Percentiles rank a stretch among this genome's conserved stretches.
These are phyloP conservation scores for Brassica hybrid DNA, from an alignment of 441 rosid species.

Conservation along the genomic window DNA sequence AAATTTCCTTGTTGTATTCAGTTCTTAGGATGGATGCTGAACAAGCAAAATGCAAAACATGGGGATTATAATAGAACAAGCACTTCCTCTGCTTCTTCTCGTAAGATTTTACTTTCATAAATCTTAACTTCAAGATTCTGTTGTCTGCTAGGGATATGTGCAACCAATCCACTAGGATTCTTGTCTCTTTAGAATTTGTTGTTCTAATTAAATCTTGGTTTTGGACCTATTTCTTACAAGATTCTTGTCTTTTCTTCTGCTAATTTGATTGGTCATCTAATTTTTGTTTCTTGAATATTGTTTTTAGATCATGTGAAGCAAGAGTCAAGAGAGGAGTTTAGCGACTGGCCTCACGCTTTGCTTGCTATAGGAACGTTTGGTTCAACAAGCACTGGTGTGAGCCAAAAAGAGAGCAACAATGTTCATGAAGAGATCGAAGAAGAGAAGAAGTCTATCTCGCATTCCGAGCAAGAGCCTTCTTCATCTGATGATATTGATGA, in stretches of 20 bases:
- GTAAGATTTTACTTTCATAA: conserved; percentile 52
- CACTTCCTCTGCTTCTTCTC: conserved; percentile 50
- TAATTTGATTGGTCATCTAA: conserved; percentile 1
- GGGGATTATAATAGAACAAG: conserved; percentile 45
- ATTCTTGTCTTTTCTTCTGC: conserved; percentile 16
- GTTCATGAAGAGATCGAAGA: conserved; percentile 40
- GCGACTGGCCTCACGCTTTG: conserved; percentile 93
- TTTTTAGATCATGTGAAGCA: conserved; percentile 54
- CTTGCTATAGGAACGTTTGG: conserved; percentile 94
- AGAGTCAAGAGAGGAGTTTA: conserved; percentile 79
- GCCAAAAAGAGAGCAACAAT: conserved; percentile 36
- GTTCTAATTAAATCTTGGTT: background rate
- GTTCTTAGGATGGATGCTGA: conserved; percentile 86
- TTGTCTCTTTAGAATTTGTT: background rate
- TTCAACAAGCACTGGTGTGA: conserved; percentile 28
- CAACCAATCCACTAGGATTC: conserved; percentile 26
- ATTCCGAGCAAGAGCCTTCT: conserved; percentile 7
- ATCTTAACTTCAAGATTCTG: conserved; percentile 28
- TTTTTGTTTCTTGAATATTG: conserved; percentile 21
- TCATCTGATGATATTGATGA: conserved; percentile 50
- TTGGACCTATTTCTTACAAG: conserved; percentile 39
- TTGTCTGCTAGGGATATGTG: conserved; percentile 40
- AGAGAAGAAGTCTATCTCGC: conserved; percentile 23
- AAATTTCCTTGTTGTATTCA: conserved; percentile 41
- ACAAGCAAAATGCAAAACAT: conserved; percentile 60